Conservation (phyloP, 805 yeast genomes). For the Alloascoidea africana region DNA sequence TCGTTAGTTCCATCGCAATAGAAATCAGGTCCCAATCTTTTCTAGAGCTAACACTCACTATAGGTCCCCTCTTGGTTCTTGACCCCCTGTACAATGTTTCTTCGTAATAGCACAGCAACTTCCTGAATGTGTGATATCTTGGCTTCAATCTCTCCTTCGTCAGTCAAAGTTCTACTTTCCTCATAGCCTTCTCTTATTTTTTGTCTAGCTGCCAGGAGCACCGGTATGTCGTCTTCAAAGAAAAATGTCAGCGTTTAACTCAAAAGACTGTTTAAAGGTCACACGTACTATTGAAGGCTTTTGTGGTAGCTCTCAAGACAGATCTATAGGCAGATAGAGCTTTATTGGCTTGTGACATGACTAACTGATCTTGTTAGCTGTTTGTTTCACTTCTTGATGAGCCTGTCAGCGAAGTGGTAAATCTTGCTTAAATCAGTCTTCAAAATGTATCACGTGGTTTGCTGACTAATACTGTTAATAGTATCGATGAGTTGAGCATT, state of each 20-base stretch:
- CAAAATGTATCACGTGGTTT: no score
- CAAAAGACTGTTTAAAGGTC: no score
- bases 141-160: constrained; percentile 31
- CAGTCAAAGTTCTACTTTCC: constrained; percentile 18
- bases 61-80: constrained; percentile 28
- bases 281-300: background rate
- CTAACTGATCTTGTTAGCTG: no score
- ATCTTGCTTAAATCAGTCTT: no score
- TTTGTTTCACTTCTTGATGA: no score
- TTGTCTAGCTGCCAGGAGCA: constrained; percentile 7
- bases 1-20: no score
- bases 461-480: no score
- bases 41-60: constrained; percentile 8
- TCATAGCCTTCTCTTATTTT: constrained; percentile 10
- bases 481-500: no score
- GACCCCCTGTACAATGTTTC: constrained; percentile 80
- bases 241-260: no score
- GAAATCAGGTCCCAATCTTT: background rate
- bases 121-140: constrained; percentile 46
- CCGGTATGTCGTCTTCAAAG: background rate
- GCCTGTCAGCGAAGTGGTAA: no score
- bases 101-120: constrained; percentile 51
- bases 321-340: background rate
- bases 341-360: no score
- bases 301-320: background rate